Conservation (phyloP, 2,329 filamentous ascomycete genomes). For the Thermomyces lanuginosus region DNA sequence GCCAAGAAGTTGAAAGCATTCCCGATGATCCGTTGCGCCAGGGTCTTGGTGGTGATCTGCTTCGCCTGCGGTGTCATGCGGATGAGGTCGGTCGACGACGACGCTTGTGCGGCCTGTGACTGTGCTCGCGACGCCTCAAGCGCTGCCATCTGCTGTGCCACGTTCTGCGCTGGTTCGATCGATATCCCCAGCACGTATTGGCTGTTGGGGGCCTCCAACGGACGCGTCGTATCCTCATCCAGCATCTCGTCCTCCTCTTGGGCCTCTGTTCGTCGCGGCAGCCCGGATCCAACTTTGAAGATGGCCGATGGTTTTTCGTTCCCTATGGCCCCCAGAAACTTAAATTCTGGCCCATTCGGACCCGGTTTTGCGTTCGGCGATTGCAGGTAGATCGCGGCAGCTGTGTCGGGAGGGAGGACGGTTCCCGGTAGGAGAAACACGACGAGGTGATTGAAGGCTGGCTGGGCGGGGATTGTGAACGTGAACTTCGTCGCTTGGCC, state of each 20-base stretch:
- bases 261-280: conserved; percentile 14
- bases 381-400: conserved; percentile 80
- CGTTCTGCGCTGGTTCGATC: conserved; percentile 58
- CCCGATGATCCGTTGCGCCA: conserved; percentile 87
- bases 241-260: conserved; percentile 30
- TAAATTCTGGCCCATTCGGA: conserved; percentile 43
- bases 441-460: conserved; percentile 56
- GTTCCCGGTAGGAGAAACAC: conserved; percentile 76
- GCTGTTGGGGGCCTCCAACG: conserved; percentile 14
- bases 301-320: conserved; percentile 83
- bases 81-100: conserved; percentile 15
- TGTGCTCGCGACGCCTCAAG: conserved; percentile 28
- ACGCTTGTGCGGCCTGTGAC: conserved; percentile 6
- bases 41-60: conserved; percentile 50
- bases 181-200: conserved; percentile 66
- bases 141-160: conserved; percentile 51
- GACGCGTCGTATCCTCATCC: conserved; percentile 27
- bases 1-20: conserved; percentile 96
- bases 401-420: conserved; percentile 54
- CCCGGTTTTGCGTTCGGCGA: conserved; percentile 33
- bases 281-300: conserved; percentile 49
- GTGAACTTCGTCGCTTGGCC: conserved; percentile 46
- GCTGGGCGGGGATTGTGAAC: conserved; percentile 48
- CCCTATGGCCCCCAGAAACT: conserved; percentile 75
- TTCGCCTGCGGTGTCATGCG: conserved; percentile 15